Base-by-base conservation (phyloP, 1,284 basidiomycete species). In the Boletus calvinii region DNA sequence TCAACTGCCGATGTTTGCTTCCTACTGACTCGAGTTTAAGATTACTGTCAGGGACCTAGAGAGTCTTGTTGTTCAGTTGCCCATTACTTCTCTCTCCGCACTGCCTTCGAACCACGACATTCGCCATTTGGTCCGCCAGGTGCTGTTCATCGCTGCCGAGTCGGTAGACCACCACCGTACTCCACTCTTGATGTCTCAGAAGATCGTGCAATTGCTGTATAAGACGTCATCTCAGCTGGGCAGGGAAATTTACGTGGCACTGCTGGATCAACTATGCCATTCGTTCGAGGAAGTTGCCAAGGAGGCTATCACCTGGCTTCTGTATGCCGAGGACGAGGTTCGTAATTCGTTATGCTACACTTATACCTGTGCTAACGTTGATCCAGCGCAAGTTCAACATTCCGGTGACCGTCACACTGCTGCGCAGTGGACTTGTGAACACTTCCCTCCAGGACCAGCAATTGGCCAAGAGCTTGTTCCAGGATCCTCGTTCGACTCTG, bases 251-350 rank as follows among this genome's bases (percentile, higher is more conserved):
- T 98, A 94, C 69, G 92, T 94, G 31, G 83, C 87, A 34, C 75
- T 99, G 44, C 77, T 99, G 20, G 91, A 96, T 59, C 87, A 92
- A 57, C 77, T 99, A 20, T 99, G 97, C 72, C 85, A 87, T 58
- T 76, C 87, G 26, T 96, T 93, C 57, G 85, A 91, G 62, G 94
- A 97, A 63, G 95, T 98, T 40, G 92, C 91, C 18, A 94, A 94
- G 72, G 97, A 99, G 73, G 97, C 96, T 9, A 91, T 95, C 52
- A 93, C 90, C 12, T 99, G 97, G 97, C 77, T 99, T 47, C 76
- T 98, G 45, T 98, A 95, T 67, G 92, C 96, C 13, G 95, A 99
- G 68, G 97, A 99, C 70, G 92, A 96, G 74, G 92, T 92, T 56
- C 55, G 82, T 74, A 1, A 15, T 46, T 44, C 7, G 24, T 45